Evolutionary conservation across 1,284 basidiomycete genomes (phyloP), one percentile per base, ranked within the genome.

Genomic region (Ganoderma lucidum): DNA sequence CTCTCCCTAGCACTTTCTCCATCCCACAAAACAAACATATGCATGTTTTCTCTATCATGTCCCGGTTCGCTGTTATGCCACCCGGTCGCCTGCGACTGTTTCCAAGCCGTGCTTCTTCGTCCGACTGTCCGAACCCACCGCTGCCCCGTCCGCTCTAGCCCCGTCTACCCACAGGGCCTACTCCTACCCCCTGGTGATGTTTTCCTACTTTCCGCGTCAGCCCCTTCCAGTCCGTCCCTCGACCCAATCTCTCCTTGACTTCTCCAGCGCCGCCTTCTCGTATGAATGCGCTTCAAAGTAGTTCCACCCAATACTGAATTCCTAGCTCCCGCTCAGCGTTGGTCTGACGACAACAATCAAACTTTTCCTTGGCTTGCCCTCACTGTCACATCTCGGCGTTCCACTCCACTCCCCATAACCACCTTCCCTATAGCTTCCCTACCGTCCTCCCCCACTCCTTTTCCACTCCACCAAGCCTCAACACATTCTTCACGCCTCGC

Each of bases 331-430:
- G 55, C 72, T 71, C 62, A 75, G 44, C 35, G 74, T 65, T 48
- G 75, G 74, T 30, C 74, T 75, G 32, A n/a, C 44, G 6, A 23
- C 60, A 44, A 45, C 53, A 41, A 14, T 41, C 39, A 8, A 41
- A 41, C 39, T 41, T 12, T 2, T 41, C 12, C 39, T 9, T 41
- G 6, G 37, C 4, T 37, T 37, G 6, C 39, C 10, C 12, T 41
- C 6, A 51, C 9, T 6, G 71, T 75, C 69, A 75, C 74, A 75
- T 71, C 62, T 75, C 71, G 37, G 71, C 73, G 61, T 73, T 73
- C 70, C 72, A 75, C 51, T 73, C 70, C 72, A 74, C 51, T 74
- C 73, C 37, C 73, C 56, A 41, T 42, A 9, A 74, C 73, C 63
- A 75, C 74, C 60, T 68, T 72, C 64, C 65, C 45, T 64, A 74